Conservation (phyloP, 2,329 filamentous ascomycete genomes). For the Colletotrichum limetticola region DNA sequence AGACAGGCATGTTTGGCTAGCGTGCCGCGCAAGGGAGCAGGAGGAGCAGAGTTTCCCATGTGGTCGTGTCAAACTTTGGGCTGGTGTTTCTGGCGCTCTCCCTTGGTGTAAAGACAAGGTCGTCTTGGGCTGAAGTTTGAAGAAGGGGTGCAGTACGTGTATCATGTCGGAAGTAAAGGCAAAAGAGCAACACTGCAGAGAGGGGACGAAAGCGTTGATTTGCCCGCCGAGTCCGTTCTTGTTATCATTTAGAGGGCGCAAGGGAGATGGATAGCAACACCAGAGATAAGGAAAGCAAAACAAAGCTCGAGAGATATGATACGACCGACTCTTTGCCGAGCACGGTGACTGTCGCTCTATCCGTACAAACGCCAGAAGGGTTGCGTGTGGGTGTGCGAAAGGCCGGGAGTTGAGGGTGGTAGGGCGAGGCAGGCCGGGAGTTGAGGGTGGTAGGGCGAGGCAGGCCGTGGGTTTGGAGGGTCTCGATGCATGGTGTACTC, state of each 20-base stretch:
- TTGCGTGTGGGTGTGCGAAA: background rate
- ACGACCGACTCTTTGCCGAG: background rate
- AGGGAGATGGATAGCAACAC: background rate
- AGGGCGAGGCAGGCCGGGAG: constrained; percentile 6
- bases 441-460: constrained; percentile 24
- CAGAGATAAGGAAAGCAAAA: background rate
- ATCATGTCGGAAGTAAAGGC: constrained; percentile 10
- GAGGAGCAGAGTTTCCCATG: constrained; percentile 26
- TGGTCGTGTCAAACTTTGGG: constrained; percentile 22
- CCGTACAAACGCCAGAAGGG: background rate
- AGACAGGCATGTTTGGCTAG: constrained; percentile 2
- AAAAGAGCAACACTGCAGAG: background rate
- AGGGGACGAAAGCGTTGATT: background rate
- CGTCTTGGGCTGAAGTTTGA: background rate
- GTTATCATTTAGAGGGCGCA: background rate
- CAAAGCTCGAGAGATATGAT: background rate
- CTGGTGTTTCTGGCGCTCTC: constrained; percentile 20
- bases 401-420: constrained; percentile 16
- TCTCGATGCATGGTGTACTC: background rate
- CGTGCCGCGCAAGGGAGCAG: background rate
- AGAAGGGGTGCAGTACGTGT: background rate
- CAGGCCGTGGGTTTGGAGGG: background rate
- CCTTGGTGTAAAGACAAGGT: constrained; percentile 2
- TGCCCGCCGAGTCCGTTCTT: background rate
- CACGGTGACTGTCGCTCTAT: background rate